Base-by-base conservation (phyloP, 2,329 filamentous ascomycete species). In the Sclerotinia minor region DNA sequence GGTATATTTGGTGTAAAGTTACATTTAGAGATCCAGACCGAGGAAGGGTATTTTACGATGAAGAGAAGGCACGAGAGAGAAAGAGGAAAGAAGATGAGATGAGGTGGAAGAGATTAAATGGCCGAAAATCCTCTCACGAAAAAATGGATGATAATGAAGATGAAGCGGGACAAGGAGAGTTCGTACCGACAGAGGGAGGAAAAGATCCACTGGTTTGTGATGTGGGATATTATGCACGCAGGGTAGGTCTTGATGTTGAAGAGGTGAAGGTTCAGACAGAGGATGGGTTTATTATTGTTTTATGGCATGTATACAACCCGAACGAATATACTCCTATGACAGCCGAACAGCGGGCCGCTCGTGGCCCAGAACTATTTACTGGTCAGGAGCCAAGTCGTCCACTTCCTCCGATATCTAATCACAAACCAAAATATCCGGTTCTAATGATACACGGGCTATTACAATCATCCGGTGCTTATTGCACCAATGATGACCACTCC, bases 251-350 rank as follows among this genome's bases (percentile, higher is more conserved):
- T 0, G 92, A 97, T 70, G 86, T 92, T 32, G 94, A 97, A 75
- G 85, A 85, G 13, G 92, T 92, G 74, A 83, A 91, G 61, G 93
- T 97, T 0, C 90, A 96, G 78, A 97, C 94, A 0, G 94, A 97
- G 77, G 94, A 98, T 75, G 94, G 94, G 0, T 97, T 97, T 76
- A 87, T 97, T 57, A 90, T 97, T 70, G 87, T 91, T 29, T 82
- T 97, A 1, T 96, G 92, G 89, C 94, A 97, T 77, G 83, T 97
- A 35, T 96, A 92, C 77, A 90, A 97, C 71, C 94, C 94, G 0
- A 85, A 84, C 60, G 90, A 94, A 69, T 89, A 92, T 75, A 82
- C 80, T 0, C 83, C 83, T 1, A 78, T 84, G 5, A 75, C 81
- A 0, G 77, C 81, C 1, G 78, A 82, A 1, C 80, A 87, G 47